A percentile compares a stretch with the other conserved stretches of the same genome.
phyloP scores from a whole-genome alignment of 148 eudicot genomes.

The Rhododendron kiyosumense region DNA sequence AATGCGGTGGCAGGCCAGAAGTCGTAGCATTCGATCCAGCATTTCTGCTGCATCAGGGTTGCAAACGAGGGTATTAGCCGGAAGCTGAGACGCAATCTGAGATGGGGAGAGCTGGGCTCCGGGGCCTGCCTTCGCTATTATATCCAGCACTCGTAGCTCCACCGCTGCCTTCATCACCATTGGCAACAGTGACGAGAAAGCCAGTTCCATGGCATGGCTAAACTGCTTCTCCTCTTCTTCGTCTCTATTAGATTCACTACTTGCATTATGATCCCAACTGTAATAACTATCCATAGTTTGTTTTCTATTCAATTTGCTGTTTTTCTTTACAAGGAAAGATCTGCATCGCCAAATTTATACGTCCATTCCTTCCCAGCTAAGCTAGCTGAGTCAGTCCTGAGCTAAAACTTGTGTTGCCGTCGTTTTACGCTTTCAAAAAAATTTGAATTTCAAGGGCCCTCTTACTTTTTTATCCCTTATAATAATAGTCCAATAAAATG shows the following conservation, averaged over 20 bases:
- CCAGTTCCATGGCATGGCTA: slow-evolving; percentile 16
- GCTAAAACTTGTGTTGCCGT: no score
- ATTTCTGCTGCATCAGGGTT: slow-evolving; percentile 33
- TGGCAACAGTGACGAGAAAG: not conserved
- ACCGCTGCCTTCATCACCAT: slow-evolving; percentile 16
- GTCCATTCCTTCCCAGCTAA: not conserved
- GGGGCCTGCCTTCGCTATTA: slow-evolving; percentile 24
- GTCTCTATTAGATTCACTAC: not conserved
- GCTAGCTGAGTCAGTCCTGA: no score
- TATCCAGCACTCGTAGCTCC: slow-evolving; percentile 32
- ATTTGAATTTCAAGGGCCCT: no score
- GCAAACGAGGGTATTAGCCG: not conserved
- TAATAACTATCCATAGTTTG: not conserved
- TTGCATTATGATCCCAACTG: not conserved
- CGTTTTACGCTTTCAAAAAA: no score
- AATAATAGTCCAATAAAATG: no score
- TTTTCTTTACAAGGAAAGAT: not conserved
- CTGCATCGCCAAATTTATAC: not conserved
- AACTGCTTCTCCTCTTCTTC: not conserved
- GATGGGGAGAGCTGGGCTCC: slow-evolving; percentile 14
- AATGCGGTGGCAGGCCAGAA: slow-evolving; percentile 25
- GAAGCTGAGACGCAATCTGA: slow-evolving; percentile 25
- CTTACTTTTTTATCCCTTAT: no score
- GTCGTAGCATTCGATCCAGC: slow-evolving; percentile 42
- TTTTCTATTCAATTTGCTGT: not conserved